Evolutionary conservation across 306 rosid species (phyloP).

Genomic region (Ochetophila trinervis): DNA sequence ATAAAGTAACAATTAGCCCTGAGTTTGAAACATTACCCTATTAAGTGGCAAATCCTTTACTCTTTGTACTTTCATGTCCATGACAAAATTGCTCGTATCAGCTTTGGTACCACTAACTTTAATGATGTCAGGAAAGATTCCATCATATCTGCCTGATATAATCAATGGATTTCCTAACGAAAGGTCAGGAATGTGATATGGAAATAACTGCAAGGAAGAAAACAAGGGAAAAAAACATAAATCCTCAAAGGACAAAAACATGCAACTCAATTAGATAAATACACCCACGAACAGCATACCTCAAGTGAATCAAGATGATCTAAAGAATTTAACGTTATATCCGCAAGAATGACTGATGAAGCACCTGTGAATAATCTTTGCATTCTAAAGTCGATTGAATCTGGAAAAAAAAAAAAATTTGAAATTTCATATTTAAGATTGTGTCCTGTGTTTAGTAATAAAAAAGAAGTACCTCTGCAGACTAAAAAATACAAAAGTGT

Average conservation of each 20-base stretch:
- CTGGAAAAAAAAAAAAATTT: slow-evolving; percentile 31
- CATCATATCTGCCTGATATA: slow-evolving; percentile 82
- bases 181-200: slow-evolving; percentile 68
- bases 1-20: slow-evolving; percentile 1
- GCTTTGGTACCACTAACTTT: slow-evolving; percentile 68
- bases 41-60: slow-evolving; percentile 75
- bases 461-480: not conserved
- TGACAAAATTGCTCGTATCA: slow-evolving; percentile 55
- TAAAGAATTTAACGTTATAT: slow-evolving; percentile 50
- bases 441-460: not conserved
- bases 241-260: not conserved
- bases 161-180: slow-evolving; percentile 67
- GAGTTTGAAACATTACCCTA: slow-evolving; percentile 48
- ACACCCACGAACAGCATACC: slow-evolving; percentile 39
- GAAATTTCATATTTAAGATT: not conserved
- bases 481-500: not conserved
- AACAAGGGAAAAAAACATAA: slow-evolving; percentile 1
- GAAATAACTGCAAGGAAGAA: slow-evolving; percentile 62
- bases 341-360: slow-evolving; percentile 60
- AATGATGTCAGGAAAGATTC: slow-evolving; percentile 59
- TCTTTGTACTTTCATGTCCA: slow-evolving; percentile 60
- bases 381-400: slow-evolving; percentile 55
- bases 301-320: slow-evolving; percentile 71
- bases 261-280: not conserved
- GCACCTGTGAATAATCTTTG: slow-evolving; percentile 55